Evolutionary conservation across 306 rosid genomes (phyloP).

Genomic region (Oemleria cerasiformis): DNA sequence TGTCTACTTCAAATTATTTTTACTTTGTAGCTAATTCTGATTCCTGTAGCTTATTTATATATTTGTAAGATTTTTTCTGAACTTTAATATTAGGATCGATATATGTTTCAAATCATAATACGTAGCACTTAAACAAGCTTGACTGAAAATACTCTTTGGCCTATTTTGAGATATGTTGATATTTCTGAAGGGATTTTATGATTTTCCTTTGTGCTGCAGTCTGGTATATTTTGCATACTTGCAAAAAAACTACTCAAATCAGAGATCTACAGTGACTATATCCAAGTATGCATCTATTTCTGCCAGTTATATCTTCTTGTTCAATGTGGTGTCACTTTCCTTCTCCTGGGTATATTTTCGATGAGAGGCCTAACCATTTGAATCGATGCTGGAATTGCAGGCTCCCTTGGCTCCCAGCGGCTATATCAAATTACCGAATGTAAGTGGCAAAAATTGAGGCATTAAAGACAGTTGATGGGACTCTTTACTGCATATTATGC

Average conservation of each 20-base stretch:
- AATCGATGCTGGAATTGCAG: constrained; percentile 48
- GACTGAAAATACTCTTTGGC: constrained; percentile 7
- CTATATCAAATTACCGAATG: constrained; percentile 83
- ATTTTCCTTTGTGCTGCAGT: constrained; percentile 44
- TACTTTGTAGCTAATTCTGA: neutral
- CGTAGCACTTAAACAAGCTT: neutral
- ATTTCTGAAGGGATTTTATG: constrained; percentile 17
- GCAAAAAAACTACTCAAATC: constrained; percentile 66
- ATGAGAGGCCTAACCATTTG: constrained; percentile 15
- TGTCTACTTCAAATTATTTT: no score
- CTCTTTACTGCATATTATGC: neutral
- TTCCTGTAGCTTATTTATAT: neutral
- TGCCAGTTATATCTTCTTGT: constrained; percentile 17
- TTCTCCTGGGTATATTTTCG: constrained; percentile 9
- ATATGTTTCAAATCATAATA: neutral
- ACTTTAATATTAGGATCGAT: neutral
- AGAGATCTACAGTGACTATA: constrained; percentile 51
- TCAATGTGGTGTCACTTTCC: neutral
- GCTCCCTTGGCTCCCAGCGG: constrained; percentile 90
- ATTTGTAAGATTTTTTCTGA: neutral
- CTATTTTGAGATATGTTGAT: constrained; percentile 9
- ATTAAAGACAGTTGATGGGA: constrained; percentile 6
- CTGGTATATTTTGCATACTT: constrained; percentile 50
- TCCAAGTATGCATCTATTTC: constrained; percentile 58
- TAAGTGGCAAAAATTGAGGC: constrained; percentile 42